Evolutionary conservation across 2,329 filamentous ascomycete species (phyloP), one percentile per base, ranked within the genome.

Genomic region (Tolypocladium pustulatum): DNA sequence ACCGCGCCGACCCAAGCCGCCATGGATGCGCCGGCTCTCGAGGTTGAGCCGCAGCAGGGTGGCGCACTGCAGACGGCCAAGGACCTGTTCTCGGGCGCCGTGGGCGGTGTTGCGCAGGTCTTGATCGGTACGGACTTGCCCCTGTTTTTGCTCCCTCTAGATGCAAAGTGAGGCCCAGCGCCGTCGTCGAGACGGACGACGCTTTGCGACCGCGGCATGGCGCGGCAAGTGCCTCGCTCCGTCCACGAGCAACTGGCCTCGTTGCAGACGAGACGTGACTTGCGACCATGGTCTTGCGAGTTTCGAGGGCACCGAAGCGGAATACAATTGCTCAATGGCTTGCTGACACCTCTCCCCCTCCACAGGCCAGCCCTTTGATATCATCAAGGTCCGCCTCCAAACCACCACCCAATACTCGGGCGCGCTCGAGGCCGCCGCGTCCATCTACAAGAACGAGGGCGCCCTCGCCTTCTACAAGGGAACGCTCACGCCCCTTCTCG

Each of bases 381-480:
- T 97, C 64, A 88, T 99, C 78, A 99, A 99, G 78, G 94, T 99
- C 68, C 90, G 94, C 58, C 82, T 99, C 55, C 94, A 99, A 75
- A 99, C 94, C 20, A 89, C 88, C 57, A 86, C 82, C 27, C 83
- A 90, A 65, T 96, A 97, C 80, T 81, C 83, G 57, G 87, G 84
- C 64, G 94, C 94, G 57, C 75, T 95, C 54, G 81, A 90, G 67
- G 90, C 90, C 65, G 94, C 92, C 9, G 81, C 82, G 56, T 84
- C 88, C 63, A 97, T 99, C 76, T 90, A 90, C 75, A 86, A 84
- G 68, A 87, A 90, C 68, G 94, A 99, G 74, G 94, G 94, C 1
- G 81, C 91, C 2, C 76, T 89, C 15, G 94, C 94, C 59, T 99
- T 99, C 79, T 99, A 99, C 84, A 99, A 99, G 76, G 94, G 94